A percentile compares a stretch with the other conserved stretches of the same genome.
Evolutionary conservation across 306 rosid genomes (phyloP).

Genomic region (Malus sylvestris): DNA sequence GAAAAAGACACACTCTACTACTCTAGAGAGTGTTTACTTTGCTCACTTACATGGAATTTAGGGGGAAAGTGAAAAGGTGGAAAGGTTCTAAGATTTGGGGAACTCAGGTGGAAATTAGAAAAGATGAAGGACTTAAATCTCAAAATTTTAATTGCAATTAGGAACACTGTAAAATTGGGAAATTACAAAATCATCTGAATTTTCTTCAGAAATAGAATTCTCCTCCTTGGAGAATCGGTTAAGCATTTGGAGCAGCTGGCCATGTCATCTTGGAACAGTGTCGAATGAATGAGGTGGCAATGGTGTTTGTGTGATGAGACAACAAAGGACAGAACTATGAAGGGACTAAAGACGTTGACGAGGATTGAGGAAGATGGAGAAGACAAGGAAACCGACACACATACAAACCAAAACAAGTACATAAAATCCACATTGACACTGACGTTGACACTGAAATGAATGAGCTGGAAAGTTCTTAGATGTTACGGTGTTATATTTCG

Average conservation of each 20-base stretch:
- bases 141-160: neutral
- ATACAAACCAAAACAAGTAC: neutral
- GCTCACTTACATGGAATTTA: neutral
- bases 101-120: neutral
- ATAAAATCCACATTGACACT: neutral
- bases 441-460: neutral
- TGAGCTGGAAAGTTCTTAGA: neutral
- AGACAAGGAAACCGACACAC: neutral
- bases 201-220: neutral
- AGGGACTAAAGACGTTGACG: neutral
- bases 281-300: neutral
- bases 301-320: neutral
- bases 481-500: fast-evolving
- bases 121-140: neutral
- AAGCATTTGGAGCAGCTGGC: neutral
- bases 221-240: neutral
- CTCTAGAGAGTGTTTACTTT: neutral
- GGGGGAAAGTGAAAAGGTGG: neutral
- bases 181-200: neutral
- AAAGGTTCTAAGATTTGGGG: neutral
- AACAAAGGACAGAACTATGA: neutral
- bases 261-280: neutral
- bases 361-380: conserved; percentile 1
- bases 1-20: neutral
- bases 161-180: neutral